Percentiles rank a stretch among this genome's conserved stretches.
Evolutionary conservation across 352 stramenopile genomes (phyloP).

Genomic region (Thalassiosira sp.): DNA sequence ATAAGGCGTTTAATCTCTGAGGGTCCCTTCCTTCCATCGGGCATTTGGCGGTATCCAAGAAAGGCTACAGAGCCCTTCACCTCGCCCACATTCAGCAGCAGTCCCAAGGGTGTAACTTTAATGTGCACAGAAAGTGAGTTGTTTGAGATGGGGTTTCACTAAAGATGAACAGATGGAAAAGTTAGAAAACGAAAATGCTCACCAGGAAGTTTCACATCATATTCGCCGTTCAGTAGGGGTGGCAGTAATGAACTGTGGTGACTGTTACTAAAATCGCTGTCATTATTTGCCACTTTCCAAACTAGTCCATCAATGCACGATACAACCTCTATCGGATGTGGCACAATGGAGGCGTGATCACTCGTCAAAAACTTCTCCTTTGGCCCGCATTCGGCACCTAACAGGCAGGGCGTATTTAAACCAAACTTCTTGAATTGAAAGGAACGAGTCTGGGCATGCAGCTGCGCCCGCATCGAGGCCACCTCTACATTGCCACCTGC

Average conservation of each 20-base stretch:
- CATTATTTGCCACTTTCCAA: conserved; percentile 49
- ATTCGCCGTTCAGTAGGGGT: conserved; percentile 77
- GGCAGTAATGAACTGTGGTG: conserved; percentile 51
- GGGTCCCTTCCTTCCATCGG: conserved; percentile 71
- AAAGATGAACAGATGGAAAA: neutral
- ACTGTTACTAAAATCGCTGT: conserved; percentile 23
- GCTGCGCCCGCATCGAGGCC: conserved; percentile 48
- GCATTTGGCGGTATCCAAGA: conserved; percentile 69
- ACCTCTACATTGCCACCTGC: conserved; percentile 57
- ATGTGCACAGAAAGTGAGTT: neutral
- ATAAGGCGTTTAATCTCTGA: conserved; percentile 71
- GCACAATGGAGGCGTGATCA: conserved; percentile 11
- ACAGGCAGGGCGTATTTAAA: conserved; percentile 55
- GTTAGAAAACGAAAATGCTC: neutral
- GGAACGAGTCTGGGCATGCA: conserved; percentile 68
- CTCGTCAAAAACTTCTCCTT: conserved; percentile 35
- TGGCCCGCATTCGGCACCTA: conserved; percentile 71
- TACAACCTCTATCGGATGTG: conserved; percentile 41
- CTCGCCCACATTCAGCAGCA: conserved; percentile 84
- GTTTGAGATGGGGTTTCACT: neutral
- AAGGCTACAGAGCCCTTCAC: conserved; percentile 75
- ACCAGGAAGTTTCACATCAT: conserved; percentile 71
- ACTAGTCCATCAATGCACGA: conserved; percentile 59
- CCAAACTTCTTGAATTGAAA: conserved; percentile 85
- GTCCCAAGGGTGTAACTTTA: conserved; percentile 64